These are phyloP conservation scores for Aspergillus japonicus DNA, from an alignment of 2,329 filamentous ascomycete genomes.

Conservation along the genomic window DNA sequence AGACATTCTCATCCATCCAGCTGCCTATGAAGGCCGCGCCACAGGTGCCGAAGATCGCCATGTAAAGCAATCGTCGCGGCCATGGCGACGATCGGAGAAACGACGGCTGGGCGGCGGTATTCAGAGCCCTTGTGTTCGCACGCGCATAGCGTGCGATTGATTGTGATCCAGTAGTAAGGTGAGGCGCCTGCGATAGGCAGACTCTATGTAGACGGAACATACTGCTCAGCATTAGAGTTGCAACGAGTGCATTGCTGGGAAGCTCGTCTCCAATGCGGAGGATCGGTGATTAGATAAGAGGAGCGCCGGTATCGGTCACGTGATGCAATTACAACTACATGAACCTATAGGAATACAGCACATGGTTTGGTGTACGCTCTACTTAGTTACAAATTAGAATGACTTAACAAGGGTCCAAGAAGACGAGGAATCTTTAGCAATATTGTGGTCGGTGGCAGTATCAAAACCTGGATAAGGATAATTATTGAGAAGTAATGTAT, in stretches of 20 bases:
- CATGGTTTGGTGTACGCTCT: no score
- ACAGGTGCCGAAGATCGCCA: conserved; percentile 33
- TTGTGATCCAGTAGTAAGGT: conserved; percentile 3
- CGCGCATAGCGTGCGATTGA: conserved; percentile 6
- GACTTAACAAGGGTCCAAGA: background rate
- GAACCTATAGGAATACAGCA: no score
- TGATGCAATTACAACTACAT: background rate
- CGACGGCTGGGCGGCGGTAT: conserved; percentile 20
- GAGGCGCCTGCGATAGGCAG: conserved; percentile 23
- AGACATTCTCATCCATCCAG: conserved; percentile 23
- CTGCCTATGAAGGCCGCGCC: conserved; percentile 30
- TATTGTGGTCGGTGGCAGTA: background rate
- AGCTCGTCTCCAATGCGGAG: background rate
- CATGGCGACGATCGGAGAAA: conserved; percentile 28
- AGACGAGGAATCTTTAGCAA: background rate
- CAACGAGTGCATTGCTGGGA: background rate
- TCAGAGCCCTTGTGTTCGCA: conserved; percentile 19
- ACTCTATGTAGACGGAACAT: conserved; percentile 29
- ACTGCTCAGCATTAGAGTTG: conserved; percentile 23
- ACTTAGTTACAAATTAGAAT: background rate
- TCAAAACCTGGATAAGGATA: background rate
- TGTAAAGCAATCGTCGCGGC: conserved; percentile 37
- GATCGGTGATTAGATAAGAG: conserved; percentile 5
- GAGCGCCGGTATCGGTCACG: background rate
- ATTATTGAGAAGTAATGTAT: background rate